Base-by-base conservation (phyloP, 305 asterid species). In the Ilex paraguariensis region DNA sequence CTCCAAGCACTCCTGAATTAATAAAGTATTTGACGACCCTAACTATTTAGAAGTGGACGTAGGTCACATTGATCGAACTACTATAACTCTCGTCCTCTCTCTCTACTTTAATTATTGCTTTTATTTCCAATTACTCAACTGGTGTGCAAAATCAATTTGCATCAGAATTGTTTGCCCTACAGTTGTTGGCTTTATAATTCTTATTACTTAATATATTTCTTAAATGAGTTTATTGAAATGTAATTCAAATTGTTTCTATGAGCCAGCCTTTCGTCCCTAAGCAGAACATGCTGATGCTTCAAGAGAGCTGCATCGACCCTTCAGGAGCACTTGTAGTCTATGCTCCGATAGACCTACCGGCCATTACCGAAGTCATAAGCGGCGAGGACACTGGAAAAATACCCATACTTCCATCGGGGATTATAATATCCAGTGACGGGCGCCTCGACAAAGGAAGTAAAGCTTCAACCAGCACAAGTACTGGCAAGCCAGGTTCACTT, bases 321-420 rank as follows among this genome's bases (percentile, higher is more conserved):
- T 61, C 80, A 0, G 91, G 86, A 66, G 91, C 87, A 21, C 62
- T 49, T 17, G 21, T 88, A 28, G 67, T 88, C 57, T 82, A 88
- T 50, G 77, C 88, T 5, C 83, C 90, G 0, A 69, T 83, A 46
- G 76, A 80, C 21, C 48, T 77, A 50, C 44, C 70, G 31, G 52
- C 73, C 2, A 32, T 88, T 36, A 44, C 65, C 3, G 45, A 76
- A 13, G 77, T 77, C 13, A 67, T 84, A 0, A 70, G 62, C 17
- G 90, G 91, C 3, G 84, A 50, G 12, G 90, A 86, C 64, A 62
- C 65, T 0, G 36, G 44, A 14, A 62, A 44, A 21, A 57, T 76
- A 56, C 74, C 87, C 0, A 73, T 86, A 63, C 86, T 82, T 1
- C 98, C 96, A 11, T 86, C 91, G 0, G 95, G 96, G 8, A 81